phyloP scores from a whole-genome alignment of 805 yeast genomes.

The Metschnikowia chrysomelidarum region DNA sequence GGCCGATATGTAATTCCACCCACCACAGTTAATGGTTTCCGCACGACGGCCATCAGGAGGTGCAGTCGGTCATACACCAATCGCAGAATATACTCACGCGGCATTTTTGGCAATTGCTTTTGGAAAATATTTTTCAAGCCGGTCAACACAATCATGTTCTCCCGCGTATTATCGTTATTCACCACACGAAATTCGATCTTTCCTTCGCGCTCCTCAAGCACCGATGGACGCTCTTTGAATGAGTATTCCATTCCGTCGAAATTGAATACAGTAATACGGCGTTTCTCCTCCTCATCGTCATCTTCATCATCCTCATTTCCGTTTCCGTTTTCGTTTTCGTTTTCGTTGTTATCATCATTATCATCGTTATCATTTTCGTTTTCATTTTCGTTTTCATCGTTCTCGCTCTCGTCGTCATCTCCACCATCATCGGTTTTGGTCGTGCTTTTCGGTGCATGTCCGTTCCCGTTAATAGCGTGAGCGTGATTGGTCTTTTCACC shows the following conservation, averaged over 20 bases:
- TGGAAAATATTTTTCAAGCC: slow-evolving; percentile 96
- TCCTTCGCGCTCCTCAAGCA: slow-evolving; percentile 89
- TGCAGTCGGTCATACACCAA: slow-evolving; percentile 93
- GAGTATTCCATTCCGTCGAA: slow-evolving; percentile 80
- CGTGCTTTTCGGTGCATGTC: slow-evolving; percentile 21
- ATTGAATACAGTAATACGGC: slow-evolving; percentile 47
- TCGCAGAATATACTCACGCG: slow-evolving; percentile 92
- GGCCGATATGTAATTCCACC: slow-evolving; percentile 98
- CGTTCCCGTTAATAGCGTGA: no score
- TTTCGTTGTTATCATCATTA: slow-evolving; percentile 10
- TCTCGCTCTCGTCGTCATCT: slow-evolving; percentile 11
- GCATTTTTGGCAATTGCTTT: slow-evolving; percentile 98
- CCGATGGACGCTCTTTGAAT: slow-evolving; percentile 91
- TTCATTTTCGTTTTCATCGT: slow-evolving; percentile 4
- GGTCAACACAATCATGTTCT: slow-evolving; percentile 85
- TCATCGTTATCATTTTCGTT: slow-evolving; percentile 9
- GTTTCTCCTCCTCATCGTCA: slow-evolving; percentile 42
- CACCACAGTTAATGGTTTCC: slow-evolving; percentile 91
- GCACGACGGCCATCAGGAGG: slow-evolving; percentile 91
- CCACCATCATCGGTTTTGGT: slow-evolving; percentile 30
- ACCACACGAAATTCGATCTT: slow-evolving; percentile 94
- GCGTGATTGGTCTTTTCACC: slow-evolving; percentile 39
- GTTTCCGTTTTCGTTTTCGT: slow-evolving; percentile 31
- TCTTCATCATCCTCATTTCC: slow-evolving; percentile 46
- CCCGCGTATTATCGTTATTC: slow-evolving; percentile 86